phyloP scores from a whole-genome alignment of 78 protist genomes.

The Bodo saltans region DNA sequence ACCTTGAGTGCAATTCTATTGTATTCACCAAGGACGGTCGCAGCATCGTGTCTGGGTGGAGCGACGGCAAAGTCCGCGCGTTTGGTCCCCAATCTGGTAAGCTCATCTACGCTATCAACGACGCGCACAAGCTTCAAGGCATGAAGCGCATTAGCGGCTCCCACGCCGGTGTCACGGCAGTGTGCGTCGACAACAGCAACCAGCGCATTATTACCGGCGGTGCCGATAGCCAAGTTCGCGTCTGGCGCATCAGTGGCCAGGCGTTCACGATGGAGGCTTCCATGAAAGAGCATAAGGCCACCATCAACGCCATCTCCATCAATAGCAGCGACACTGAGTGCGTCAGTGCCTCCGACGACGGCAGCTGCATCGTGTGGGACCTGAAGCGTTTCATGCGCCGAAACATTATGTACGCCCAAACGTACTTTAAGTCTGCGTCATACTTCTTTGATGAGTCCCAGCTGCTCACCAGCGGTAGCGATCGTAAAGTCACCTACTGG shows the following conservation, averaged over 20 bases:
- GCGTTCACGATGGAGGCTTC: constrained; percentile 38
- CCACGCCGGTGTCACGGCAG: constrained; percentile 47
- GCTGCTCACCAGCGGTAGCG: constrained; percentile 58
- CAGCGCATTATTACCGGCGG: constrained; percentile 51
- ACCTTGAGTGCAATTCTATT: constrained; percentile 37
- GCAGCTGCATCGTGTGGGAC: constrained; percentile 63
- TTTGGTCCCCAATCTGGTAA: constrained; percentile 71
- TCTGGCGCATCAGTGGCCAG: constrained; percentile 44
- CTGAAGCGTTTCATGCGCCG: constrained; percentile 19
- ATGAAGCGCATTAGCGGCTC: constrained; percentile 29
- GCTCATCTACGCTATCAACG: constrained; percentile 50
- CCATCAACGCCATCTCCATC: constrained; percentile 33
- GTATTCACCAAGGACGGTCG: constrained; percentile 45
- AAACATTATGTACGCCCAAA: constrained; percentile 24
- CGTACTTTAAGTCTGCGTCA: constrained; percentile 37
- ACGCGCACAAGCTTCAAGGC: constrained; percentile 54
- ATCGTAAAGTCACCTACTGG: constrained; percentile 64
- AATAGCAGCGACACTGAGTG: constrained; percentile 40
- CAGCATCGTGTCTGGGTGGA: constrained; percentile 48
- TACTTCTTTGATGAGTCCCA: constrained; percentile 64
- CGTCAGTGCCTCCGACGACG: constrained; percentile 56
- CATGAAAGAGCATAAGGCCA: constrained; percentile 66
- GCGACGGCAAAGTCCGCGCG: constrained; percentile 66
- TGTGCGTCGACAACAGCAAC: constrained; percentile 28
- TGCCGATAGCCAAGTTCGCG: constrained; percentile 51